Evolutionary conservation across 306 rosid species (phyloP).

Genomic region (Trifolium fragiferum): DNA sequence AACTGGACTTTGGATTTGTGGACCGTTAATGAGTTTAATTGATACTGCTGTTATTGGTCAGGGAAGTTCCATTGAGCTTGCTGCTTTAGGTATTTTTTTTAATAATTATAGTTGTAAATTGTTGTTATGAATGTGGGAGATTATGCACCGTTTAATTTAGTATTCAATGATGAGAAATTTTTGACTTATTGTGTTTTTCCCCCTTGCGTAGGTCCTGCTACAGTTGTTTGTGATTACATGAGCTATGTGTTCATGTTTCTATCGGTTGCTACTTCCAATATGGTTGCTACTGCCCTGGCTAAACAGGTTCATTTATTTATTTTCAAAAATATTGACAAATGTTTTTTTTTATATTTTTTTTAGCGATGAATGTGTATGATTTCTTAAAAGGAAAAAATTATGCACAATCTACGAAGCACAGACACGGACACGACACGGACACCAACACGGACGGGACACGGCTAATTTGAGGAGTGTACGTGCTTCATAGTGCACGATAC

Average conservation of each 20-base stretch:
- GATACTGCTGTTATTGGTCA: slow-evolving; percentile 86
- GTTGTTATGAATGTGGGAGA: not conserved
- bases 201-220: slow-evolving; percentile 72
- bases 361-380: not conserved
- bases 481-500: too few relatives aligned
- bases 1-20: slow-evolving; percentile 81
- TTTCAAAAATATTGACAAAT: not conserved
- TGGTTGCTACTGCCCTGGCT: slow-evolving; percentile 94
- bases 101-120: not conserved
- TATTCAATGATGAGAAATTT: not conserved
- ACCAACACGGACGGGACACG: too few relatives aligned
- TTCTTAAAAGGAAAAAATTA: not conserved
- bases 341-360: not conserved
- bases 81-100: slow-evolving; percentile 67
- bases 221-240: slow-evolving; percentile 82
- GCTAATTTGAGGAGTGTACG: too few relatives aligned
- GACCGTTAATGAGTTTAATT: slow-evolving; percentile 89
- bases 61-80: slow-evolving; percentile 92
- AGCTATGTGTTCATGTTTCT: slow-evolving; percentile 90
- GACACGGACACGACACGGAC: too few relatives aligned
- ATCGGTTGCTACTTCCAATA: slow-evolving; percentile 87
- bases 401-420: too few relatives aligned
- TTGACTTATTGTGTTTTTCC: slow-evolving; percentile 3
- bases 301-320: slow-evolving; percentile 55
- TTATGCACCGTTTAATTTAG: not conserved